Conservation (phyloP, 2,329 filamentous ascomycete species). For the Byssochlamys sp. region DNA sequence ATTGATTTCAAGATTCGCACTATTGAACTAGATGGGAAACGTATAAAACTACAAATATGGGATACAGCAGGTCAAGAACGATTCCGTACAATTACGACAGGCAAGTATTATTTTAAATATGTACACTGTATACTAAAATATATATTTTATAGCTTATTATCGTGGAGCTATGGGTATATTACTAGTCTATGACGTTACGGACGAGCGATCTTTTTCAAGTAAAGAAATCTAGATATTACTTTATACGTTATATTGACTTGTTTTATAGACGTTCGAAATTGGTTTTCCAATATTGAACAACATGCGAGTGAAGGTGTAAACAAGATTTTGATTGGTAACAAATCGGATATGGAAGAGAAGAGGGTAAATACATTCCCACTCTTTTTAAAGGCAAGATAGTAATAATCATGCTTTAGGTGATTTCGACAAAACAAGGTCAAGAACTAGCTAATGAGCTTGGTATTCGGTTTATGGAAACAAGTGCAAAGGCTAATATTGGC, state of each 20-base stretch:
- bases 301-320: conserved; percentile 97
- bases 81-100: conserved; percentile 95
- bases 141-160: too few species aligned
- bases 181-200: conserved; percentile 95
- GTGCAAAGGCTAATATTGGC: too few species aligned
- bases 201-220: conserved; percentile 93
- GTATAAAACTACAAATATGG: conserved; percentile 99
- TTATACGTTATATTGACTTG: too few species aligned
- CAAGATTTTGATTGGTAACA: conserved; percentile 99
- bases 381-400: too few species aligned
- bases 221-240: conserved; percentile 37
- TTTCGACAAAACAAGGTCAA: too few species aligned
- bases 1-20: conserved; percentile 99
- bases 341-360: conserved; percentile 99
- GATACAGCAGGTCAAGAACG: conserved; percentile 96
- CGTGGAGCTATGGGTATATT: conserved; percentile 96
- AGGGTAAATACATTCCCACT: too few species aligned
- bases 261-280: conserved; percentile 81
- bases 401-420: too few species aligned
- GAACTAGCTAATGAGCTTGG: too few species aligned
- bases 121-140: too few species aligned
- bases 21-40: conserved; percentile 96
- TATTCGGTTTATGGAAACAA: too few species aligned
- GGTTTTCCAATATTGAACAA: conserved; percentile 98
- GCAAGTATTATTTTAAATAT: too few species aligned